Percentiles rank a stretch among this genome's conserved stretches.
These are phyloP conservation scores for Auricularia cornea DNA, from an alignment of 768 basidiomycete species.

Conservation along the genomic window DNA sequence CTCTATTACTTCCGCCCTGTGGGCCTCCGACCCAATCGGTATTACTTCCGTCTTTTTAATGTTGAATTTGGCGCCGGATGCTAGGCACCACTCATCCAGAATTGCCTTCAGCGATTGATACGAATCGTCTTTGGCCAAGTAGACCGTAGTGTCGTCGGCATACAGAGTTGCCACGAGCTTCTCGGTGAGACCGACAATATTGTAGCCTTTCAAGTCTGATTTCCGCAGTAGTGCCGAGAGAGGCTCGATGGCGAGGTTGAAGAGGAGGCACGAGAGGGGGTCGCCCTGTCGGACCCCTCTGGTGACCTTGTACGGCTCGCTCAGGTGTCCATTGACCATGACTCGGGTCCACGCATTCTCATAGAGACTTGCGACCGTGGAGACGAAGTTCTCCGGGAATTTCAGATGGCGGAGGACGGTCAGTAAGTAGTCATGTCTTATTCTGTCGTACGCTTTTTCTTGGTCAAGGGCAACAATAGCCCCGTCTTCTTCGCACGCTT, in stretches of 20 bases:
- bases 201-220: no score
- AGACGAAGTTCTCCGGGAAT: slow-evolving; percentile 13
- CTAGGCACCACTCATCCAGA: slow-evolving; percentile 32
- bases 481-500: slow-evolving; percentile 10
- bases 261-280: slow-evolving; percentile 16
- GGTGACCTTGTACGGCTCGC: slow-evolving; percentile 2
- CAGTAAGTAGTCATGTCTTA: slow-evolving; percentile 15
- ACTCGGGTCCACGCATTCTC: slow-evolving; percentile 7
- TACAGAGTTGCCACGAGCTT: slow-evolving; percentile 27
- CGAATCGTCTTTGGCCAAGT: slow-evolving; percentile 22
- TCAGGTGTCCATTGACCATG: slow-evolving; percentile 9
- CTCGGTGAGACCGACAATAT: neutral
- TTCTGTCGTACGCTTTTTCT: slow-evolving; percentile 16
- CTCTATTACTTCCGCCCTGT: no score
- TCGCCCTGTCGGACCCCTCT: slow-evolving; percentile 17
- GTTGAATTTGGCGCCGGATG: slow-evolving; percentile 36
- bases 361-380: slow-evolving; percentile 14
- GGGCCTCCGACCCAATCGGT: slow-evolving; percentile 19
- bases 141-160: slow-evolving; percentile 34
- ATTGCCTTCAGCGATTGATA: slow-evolving; percentile 18
- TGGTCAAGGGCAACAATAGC: slow-evolving; percentile 9
- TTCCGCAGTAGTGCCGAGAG: slow-evolving; percentile 2
- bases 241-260: slow-evolving; percentile 17
- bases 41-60: slow-evolving; percentile 31
- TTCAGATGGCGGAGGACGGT: neutral